Base-by-base conservation (phyloP, 805 yeast genomes). In the Komagataella pastoris region DNA sequence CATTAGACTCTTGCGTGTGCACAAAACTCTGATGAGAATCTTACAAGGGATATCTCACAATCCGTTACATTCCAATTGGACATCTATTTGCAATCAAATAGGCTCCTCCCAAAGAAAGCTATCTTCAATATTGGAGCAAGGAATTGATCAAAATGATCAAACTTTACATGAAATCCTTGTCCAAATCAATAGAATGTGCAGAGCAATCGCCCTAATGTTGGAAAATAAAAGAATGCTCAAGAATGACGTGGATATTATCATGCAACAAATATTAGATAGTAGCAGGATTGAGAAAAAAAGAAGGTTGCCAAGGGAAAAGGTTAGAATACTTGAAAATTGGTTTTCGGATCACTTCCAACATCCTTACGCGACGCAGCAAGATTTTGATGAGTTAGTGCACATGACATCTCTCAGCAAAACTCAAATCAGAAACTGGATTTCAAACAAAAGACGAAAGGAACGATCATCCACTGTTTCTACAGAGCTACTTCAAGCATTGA, bases 391-490 rank as follows among this genome's bases (percentile, higher is more conserved):
- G 14, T 52, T 59, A 3, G 50, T 52, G 3, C 46, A 43, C 2
- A 47, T 44, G 30, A 59, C 61, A 2, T 57, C 57, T 5, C 49
- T 58, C 4, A 47, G 47, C 10, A 47, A 47, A 7, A 49, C 54
- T 14, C 61, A 59, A 44, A 55, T 59, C 5, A 54, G 52, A 36
- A 58, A 55, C 30, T 59, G 61, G 61, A 59, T 54, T n/a, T 55
- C 56, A 2, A 55, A 54, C 49, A 30, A 30, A 12, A 30, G 40
- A 30, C 40, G 40, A 12, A 30, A 30, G 14, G 40, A 30, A 30
- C 7, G 40, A 30, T 30, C 40, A 4, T 30, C 40, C 12, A 30
- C 40, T 12, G 14, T 30, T 10, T 30, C 40, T 30, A 12, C 14
- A 10, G 40, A 8, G 14, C 14, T 30, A 30, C 40, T 30, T 30